Conservation (phyloP, 768 basidiomycete genomes). For the Trametes punicea region DNA sequence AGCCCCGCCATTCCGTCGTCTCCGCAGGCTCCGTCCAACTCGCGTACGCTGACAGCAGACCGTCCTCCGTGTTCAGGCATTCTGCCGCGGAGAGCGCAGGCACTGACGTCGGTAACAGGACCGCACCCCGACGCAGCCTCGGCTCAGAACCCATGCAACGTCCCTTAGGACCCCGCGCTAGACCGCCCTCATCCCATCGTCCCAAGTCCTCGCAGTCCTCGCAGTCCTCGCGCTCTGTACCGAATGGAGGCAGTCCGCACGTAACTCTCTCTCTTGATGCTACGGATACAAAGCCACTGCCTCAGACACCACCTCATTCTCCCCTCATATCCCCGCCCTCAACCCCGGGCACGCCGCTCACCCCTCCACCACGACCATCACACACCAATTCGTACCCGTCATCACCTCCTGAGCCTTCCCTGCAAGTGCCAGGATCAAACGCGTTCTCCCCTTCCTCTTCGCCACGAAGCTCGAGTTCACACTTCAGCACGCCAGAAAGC, state of each 20-base stretch:
- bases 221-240: slow-evolving; percentile 2
- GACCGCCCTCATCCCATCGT: slow-evolving; percentile 5
- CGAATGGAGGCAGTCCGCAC: slow-evolving; percentile 2
- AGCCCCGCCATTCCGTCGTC: slow-evolving; percentile 22
- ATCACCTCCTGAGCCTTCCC: slow-evolving; percentile 19
- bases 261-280: slow-evolving; percentile 1
- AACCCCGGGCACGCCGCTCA: slow-evolving; percentile 8
- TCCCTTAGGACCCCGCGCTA: slow-evolving; percentile 14
- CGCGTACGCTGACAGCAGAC: slow-evolving; percentile 26
- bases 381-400: slow-evolving; percentile 9
- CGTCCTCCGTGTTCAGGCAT: slow-evolving; percentile 22
- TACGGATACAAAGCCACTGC: slow-evolving; percentile 5
- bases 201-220: slow-evolving; percentile 5
- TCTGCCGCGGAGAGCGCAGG: slow-evolving; percentile 15
- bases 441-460: slow-evolving; percentile 26
- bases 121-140: slow-evolving; percentile 12
- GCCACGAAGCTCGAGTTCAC: slow-evolving; percentile 36
- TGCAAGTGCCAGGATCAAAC: slow-evolving; percentile 15
- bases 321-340: slow-evolving; percentile 15
- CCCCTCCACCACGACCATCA: slow-evolving; percentile 1
- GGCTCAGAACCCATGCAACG: slow-evolving; percentile 14
- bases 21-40: slow-evolving; percentile 30
- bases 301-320: slow-evolving; percentile 11
- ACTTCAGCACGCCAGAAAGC: slow-evolving; percentile 41
- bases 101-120: too few relatives aligned